These are phyloP conservation scores for Cenchrus americanus DNA, from an alignment of 176 grass and related monocot genomes.

Conservation along the genomic window DNA sequence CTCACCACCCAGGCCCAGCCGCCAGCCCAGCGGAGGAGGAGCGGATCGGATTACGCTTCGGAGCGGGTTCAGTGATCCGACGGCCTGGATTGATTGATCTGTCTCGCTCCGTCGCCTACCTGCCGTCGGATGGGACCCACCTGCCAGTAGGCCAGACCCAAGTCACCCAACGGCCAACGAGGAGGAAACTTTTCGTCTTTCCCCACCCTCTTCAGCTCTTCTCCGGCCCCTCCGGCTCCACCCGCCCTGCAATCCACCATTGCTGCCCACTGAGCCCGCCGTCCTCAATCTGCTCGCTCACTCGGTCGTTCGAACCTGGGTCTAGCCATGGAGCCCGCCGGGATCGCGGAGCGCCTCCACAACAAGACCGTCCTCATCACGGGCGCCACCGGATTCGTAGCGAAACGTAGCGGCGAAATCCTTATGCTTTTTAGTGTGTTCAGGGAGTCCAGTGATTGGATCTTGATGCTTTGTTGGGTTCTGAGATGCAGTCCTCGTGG, in stretches of 20 bases:
- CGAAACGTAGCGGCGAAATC: constrained; percentile 21
- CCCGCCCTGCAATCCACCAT: too few species aligned
- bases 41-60: background rate
- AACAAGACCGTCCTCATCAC: constrained; percentile 33
- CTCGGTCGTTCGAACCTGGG: background rate
- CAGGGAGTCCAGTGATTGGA: background rate
- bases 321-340: constrained; percentile 4
- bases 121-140: background rate
- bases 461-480: background rate
- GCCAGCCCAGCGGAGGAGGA: background rate
- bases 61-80: background rate
- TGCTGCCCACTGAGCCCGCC: too few species aligned
- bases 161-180: too few species aligned
- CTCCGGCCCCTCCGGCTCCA: too few species aligned
- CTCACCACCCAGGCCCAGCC: background rate
- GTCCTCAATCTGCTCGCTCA: background rate
- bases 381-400: constrained; percentile 39
- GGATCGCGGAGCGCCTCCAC: background rate
- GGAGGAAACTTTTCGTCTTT: background rate
- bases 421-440: background rate
- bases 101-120: background rate
- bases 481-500: constrained; percentile 10
- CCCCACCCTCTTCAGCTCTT: too few species aligned
- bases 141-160: background rate
- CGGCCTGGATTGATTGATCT: background rate